These are phyloP conservation scores for Lepiota brunneoincarnata DNA, from an alignment of 768 basidiomycete genomes.

Conservation along the genomic window DNA sequence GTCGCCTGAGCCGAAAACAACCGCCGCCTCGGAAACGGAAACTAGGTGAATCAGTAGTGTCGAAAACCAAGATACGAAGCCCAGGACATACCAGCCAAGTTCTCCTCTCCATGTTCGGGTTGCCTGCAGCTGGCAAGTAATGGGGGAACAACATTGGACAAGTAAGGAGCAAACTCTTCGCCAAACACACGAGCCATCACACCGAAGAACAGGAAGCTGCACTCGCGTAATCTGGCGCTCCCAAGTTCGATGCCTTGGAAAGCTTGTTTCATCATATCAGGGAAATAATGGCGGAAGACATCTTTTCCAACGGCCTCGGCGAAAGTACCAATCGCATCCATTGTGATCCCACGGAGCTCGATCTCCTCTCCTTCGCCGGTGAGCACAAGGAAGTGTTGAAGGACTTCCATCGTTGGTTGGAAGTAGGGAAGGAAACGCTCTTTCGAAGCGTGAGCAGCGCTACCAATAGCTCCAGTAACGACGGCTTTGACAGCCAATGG, in stretches of 20 bases:
- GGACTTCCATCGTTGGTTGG: slow-evolving; percentile 82
- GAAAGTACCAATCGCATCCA: slow-evolving; percentile 98
- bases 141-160: slow-evolving; percentile 82
- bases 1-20: no score
- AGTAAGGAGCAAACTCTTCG: slow-evolving; percentile 88
- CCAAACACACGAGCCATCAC: slow-evolving; percentile 98
- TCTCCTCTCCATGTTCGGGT: slow-evolving; percentile 71
- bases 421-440: slow-evolving; percentile 92
- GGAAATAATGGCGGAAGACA: slow-evolving; percentile 91
- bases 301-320: slow-evolving; percentile 96
- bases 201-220: slow-evolving; percentile 97
- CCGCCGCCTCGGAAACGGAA: slow-evolving; percentile 59
- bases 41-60: slow-evolving; percentile 23
- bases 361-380: slow-evolving; percentile 87
- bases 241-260: slow-evolving; percentile 88
- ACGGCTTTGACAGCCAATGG: slow-evolving; percentile 89
- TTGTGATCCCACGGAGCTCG: slow-evolving; percentile 94
- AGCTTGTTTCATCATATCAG: slow-evolving; percentile 93
- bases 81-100: slow-evolving; percentile 36
- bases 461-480: slow-evolving; percentile 96
- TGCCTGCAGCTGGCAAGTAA: slow-evolving; percentile 83
- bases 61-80: neutral
- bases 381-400: slow-evolving; percentile 86
- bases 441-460: slow-evolving; percentile 95
- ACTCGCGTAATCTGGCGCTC: slow-evolving; percentile 86